Base-by-base conservation (phyloP, 1,284 basidiomycete species). In the Hymenochaete sp. region DNA sequence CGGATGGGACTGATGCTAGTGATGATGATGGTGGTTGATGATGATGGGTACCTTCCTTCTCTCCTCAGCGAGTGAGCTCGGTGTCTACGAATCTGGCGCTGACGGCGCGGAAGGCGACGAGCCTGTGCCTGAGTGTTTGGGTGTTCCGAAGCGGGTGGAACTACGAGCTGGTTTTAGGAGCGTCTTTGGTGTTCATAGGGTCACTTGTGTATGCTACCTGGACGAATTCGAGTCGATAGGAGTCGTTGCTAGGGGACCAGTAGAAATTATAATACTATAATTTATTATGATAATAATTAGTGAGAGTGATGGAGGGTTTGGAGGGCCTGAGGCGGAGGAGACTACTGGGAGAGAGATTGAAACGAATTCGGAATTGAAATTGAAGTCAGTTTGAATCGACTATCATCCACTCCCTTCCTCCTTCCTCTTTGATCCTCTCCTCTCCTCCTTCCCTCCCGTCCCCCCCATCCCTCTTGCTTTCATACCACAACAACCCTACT, bases 81-180 rank as follows among this genome's bases (percentile, higher is more conserved):
- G 82, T 84, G 5, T 79, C 79, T 4, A 83, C 80, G 7, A 83
- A 83, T 56, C 70, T 86, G 24, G 77, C 81, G 7, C 64, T 84
- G 25, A 86, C 82, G 2, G 67, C 73, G 0, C 72, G 82, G 45
- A 86, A 86, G 58, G 81, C 82, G 5, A 56, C 83, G 45, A 81
- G 78, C 53, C 67, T 86, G 13, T 79, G 78, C 56, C 71, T 84
- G 51, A 83, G 79, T 57, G 77, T 86, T 9, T 83, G 79, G 79
- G 81, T 76, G 74, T 84, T 84, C 55, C 75, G 77, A 8, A 77
- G 73, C 53, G 73, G 71, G 4, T 82, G 79, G 77, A 82, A 82
- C 55, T 47, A 56, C 0, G 68, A 73, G 53, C 64, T 86, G n/a
- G 75, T 68, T 0, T 36, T 67, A 8, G 82, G 82, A 28, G 80